Evolutionary conservation across 345 rosid species (phyloP).

Genomic region (Limnanthes douglasii): DNA sequence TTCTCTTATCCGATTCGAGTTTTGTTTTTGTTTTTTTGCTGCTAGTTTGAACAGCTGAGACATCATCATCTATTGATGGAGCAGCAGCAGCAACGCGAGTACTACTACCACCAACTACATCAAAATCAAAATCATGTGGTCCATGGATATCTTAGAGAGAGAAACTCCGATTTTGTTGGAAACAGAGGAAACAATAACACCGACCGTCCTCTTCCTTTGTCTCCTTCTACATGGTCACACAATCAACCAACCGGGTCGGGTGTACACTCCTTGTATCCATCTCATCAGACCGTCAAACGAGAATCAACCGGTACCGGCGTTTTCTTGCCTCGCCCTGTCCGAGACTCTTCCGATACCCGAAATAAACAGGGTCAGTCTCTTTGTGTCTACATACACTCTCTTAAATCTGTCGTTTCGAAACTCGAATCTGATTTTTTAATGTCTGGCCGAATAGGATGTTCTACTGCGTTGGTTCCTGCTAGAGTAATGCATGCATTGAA

Average conservation of each 20-base stretch:
- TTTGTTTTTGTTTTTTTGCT: not conserved
- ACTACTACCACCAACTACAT: too few species aligned
- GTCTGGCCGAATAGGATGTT: constrained; percentile 12
- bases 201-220: constrained; percentile 18
- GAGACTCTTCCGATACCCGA: constrained; percentile 19
- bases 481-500: constrained; percentile 64
- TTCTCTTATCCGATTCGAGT: not conserved
- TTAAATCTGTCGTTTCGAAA: not conserved
- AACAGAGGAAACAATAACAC: constrained; percentile 3
- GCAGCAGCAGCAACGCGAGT: constrained; percentile 6
- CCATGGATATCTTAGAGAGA: too few species aligned
- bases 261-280: constrained; percentile 45
- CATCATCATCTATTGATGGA: constrained; percentile 17
- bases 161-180: not conserved
- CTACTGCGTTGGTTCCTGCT: constrained; percentile 69
- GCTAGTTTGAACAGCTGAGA: constrained; percentile 39
- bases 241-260: constrained; percentile 30
- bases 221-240: constrained; percentile 46
- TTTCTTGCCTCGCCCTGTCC: constrained; percentile 56
- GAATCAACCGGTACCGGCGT: constrained; percentile 81
- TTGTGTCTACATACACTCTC: too few species aligned
- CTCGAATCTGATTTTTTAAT: not conserved
- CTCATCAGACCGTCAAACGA: constrained; percentile 23
- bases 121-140: too few species aligned
- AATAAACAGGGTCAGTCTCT: constrained; percentile 41